phyloP scores from a whole-genome alignment of 805 yeast genomes.

The Cyberlindnera saturnus region DNA sequence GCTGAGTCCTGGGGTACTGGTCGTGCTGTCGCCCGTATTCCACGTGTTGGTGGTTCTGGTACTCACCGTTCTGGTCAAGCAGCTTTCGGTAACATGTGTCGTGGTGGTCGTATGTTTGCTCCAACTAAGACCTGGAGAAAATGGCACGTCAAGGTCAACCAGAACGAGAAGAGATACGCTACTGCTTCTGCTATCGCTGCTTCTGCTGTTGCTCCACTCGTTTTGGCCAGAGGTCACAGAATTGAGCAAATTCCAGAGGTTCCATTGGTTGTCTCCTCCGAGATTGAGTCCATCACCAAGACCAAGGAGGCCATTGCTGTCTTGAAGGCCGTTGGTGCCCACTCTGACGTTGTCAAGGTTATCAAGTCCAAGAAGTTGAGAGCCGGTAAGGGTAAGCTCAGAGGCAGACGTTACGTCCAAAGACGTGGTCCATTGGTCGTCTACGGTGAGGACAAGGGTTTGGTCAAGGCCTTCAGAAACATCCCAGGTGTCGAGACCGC shows the following conservation, averaged over 20 bases:
- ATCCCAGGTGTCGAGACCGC: constrained; percentile 99
- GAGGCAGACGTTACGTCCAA: constrained; percentile 99
- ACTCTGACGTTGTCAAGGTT: constrained; percentile 96
- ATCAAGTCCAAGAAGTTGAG: constrained; percentile 97
- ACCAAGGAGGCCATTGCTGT: constrained; percentile 98
- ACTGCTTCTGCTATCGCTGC: constrained; percentile 99
- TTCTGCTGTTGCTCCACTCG: constrained; percentile 95
- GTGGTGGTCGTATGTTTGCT: constrained; percentile 99
- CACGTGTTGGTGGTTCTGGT: constrained; percentile 99
- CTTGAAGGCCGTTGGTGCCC: constrained; percentile 98
- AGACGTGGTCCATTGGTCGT: constrained; percentile 99
- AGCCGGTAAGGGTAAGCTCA: constrained; percentile 99
- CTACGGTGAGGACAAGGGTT: constrained; percentile 96
- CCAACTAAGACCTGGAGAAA: constrained; percentile 99
- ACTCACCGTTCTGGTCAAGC: constrained; percentile 99
- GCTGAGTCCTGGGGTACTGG: constrained; percentile 99
- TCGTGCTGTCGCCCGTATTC: constrained; percentile 99
- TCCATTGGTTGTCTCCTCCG: constrained; percentile 94
- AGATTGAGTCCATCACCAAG: constrained; percentile 87
- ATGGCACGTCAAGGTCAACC: constrained; percentile 99
- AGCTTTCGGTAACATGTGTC: constrained; percentile 99
- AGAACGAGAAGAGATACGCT: constrained; percentile 99
- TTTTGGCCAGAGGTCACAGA: constrained; percentile 99
- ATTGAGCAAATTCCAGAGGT: constrained; percentile 97
- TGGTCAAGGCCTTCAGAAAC: constrained; percentile 98